Base-by-base conservation (phyloP, 805 yeast genomes). In the Candida andamanensis region DNA sequence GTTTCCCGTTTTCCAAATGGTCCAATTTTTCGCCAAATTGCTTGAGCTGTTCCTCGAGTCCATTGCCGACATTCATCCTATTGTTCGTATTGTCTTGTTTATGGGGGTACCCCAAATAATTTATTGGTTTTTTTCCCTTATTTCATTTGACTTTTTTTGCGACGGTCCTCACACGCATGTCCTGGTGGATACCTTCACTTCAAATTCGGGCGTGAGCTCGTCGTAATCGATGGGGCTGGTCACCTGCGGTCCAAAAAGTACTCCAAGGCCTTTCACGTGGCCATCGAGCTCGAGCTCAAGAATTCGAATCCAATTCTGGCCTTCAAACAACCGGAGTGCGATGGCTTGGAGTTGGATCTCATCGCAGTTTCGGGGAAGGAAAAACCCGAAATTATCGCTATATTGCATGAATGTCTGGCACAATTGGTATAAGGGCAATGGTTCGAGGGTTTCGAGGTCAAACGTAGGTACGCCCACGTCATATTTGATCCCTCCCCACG, bases 401-500 rank as follows among this genome's bases (percentile, higher is more conserved):
- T 74, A 55, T 22, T 50, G 49, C 19, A 58, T 44, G 37, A 76
- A 53, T 14, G 67, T 67, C n/a, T 30, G 28, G 17, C 80, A 51
- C 6, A 80, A 49, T 18, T 56, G 52, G 14, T 64, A 60, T 7
- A 81, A 39, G 2, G 65, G 57, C 26, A 78, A 52, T 0, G 87
- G 87, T 27, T 54, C 43, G 41, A 59, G 51, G 7, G 51, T 37
- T 23, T 57, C 55, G 15, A 80, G 51, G 41, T 79, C 78, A 52
- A 70, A 80, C 2, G 33, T 35, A 2, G 43, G 40, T 0, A 52
- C 50, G n/a, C 54, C 41, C 15, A 53, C 45, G 29, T 59, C 56
- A 52, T 84, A 85, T 2, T 56, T 50, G 0, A 85, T 82, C 0
- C 95, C 95, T 20, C 92, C 94, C 95, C 94, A 85, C 1, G 94